Base-by-base conservation (phyloP, 805 yeast species). In the Ogataea paradorogensis region DNA sequence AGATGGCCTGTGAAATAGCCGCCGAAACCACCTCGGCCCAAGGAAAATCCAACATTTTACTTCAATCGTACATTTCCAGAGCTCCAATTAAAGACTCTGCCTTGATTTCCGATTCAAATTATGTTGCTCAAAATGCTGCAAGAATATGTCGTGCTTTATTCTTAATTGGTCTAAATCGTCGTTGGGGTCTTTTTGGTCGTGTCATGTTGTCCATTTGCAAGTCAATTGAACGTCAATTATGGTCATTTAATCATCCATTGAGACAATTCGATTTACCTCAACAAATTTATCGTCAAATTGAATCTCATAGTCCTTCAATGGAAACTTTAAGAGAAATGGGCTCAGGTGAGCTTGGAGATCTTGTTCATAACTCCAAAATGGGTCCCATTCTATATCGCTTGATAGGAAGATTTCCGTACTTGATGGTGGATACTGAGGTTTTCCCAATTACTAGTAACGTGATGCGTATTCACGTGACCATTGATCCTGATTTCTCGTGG, bases 121-220 rank as follows among this genome's bases (percentile, higher is more conserved):
- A 93, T 59, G 95, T 93, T 41, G 97, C 98, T 1, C 99, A 93
- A 55, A 93, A 93, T 55, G 76, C 97, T 3, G 88, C 91, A 1
- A 80, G 99, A 69, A 91, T 93, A 24, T 79, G 95, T 50, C 76
- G 98, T 18, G 96, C 99, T 0, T 68, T 95, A 34, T 89, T 93
- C 52, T 65, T 90, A 46, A 80, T 93, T 46, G 95, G 95, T 26
- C 67, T 93, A 25, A 85, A 87, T 55, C 71, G 99, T 50, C 70
- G 95, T 42, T 93, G 99, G 99, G 96, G 98, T 1, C 61, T 66
- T 6, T 80, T 89, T 46, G 73, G 93, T 35, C 76, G 80, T 40
- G 74, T 83, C 5, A 74, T 90, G 75, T 65, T 93, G 21, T 74
- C 87, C 7, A 69, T 93, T 15, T 91, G 97, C 60, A 87, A 89